Percentiles rank a stretch among this genome's conserved stretches.
These are phyloP conservation scores for Saksenaea vasiformis DNA, from an alignment of 371 early-diverging fungal species.

Conservation along the genomic window DNA sequence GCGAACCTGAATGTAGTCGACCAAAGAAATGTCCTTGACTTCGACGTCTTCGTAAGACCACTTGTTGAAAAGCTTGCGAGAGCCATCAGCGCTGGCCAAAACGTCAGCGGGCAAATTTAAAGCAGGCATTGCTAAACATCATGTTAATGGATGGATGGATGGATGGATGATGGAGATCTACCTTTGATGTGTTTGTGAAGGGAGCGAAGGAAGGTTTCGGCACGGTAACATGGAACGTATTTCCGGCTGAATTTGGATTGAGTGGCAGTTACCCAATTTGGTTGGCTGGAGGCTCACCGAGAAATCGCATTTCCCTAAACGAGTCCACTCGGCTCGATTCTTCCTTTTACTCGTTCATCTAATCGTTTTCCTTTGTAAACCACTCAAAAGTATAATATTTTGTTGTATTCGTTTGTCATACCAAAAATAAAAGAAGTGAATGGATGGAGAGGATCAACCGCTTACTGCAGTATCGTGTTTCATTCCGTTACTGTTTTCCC, in stretches of 20 bases:
- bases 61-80: slow-evolving; percentile 89
- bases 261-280: background rate
- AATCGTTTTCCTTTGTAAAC: too few relatives aligned
- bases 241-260: slow-evolving; percentile 1
- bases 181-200: slow-evolving; percentile 5
- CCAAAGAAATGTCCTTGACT: slow-evolving; percentile 93
- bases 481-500: too few relatives aligned
- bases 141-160: slow-evolving; percentile 5
- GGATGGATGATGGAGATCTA: background rate
- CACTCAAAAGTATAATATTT: too few relatives aligned
- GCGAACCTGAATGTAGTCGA: slow-evolving; percentile 95
- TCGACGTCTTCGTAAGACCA: slow-evolving; percentile 96
- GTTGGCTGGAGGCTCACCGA: background rate
- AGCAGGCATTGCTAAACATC: slow-evolving; percentile 49
- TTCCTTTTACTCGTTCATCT: too few relatives aligned
- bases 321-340: too few relatives aligned
- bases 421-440: too few relatives aligned
- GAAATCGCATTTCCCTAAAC: too few relatives aligned
- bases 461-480: too few relatives aligned
- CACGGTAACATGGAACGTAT: background rate
- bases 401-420: too few relatives aligned
- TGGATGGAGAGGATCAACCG: too few relatives aligned
- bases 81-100: slow-evolving; percentile 61
- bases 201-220: slow-evolving; percentile 2
- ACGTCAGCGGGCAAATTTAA: slow-evolving; percentile 70